Percentiles rank a stretch among this genome's conserved stretches.
These are phyloP conservation scores for Melastoma candidum DNA, from an alignment of 441 rosid genomes.

Conservation along the genomic window DNA sequence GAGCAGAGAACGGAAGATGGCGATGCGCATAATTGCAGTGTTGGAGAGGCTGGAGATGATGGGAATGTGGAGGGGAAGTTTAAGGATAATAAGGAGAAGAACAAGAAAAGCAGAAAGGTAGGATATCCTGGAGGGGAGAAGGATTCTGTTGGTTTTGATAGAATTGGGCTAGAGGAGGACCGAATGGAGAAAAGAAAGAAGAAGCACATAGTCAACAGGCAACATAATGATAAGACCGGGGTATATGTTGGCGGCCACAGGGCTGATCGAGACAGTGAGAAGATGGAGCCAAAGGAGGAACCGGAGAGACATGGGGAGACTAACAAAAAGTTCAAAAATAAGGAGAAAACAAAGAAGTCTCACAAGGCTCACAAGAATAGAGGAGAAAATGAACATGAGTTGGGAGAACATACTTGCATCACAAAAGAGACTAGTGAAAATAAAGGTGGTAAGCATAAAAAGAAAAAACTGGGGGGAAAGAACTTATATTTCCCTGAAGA, in stretches of 20 bases:
- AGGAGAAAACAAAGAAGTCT: conserved; percentile 12
- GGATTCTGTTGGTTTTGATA: no score
- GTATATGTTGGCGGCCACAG: no score
- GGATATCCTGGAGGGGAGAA: neutral
- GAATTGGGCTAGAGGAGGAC: neutral
- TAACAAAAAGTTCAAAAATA: neutral
- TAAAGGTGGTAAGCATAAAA: neutral
- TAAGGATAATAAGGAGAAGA: conserved; percentile 1
- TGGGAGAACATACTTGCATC: neutral
- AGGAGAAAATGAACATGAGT: neutral
- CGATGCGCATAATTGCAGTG: no score
- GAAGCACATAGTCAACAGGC: neutral
- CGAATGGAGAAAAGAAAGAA: neutral
- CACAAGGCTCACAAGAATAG: conserved; percentile 2
- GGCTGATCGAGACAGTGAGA: no score
- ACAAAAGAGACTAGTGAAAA: neutral
- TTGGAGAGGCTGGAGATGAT: no score
- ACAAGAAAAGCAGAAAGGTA: neutral
- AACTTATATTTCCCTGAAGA: neutral
- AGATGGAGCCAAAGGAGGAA: no score
- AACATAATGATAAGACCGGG: no score
- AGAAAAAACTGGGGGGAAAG: neutral
- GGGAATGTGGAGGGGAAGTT: no score
- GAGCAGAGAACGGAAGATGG: no score
- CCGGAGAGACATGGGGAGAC: no score